Conservation (phyloP, 495 filamentous ascomycete genomes). For the Rostrohypoxylon terebratum region DNA sequence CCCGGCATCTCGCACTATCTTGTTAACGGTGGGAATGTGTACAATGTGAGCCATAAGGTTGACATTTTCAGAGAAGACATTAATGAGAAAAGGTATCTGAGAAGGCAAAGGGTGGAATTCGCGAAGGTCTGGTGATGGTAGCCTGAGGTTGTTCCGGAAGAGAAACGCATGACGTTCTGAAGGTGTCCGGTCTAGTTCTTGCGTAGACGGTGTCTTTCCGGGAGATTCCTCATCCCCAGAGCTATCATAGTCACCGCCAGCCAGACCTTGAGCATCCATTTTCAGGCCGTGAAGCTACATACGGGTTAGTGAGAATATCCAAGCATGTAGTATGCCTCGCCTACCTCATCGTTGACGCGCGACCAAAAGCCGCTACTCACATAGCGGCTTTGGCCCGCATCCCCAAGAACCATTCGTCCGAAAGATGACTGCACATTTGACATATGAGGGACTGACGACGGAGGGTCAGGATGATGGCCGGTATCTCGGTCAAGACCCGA, state of each 20-base stretch:
- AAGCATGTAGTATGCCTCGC: conserved; percentile 3
- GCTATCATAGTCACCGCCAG: conserved; percentile 50
- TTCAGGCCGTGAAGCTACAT: conserved; percentile 59
- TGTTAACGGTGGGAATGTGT: conserved; percentile 64
- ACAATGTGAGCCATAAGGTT: conserved; percentile 62
- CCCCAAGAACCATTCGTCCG: conserved; percentile 58
- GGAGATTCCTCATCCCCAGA: conserved; percentile 57
- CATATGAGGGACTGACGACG: conserved; percentile 15
- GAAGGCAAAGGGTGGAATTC: conserved; percentile 64
- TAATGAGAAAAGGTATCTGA: conserved; percentile 64
- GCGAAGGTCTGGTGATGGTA: conserved; percentile 49
- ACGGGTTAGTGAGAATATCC: conserved; percentile 27
- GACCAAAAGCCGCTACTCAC: conserved; percentile 67
- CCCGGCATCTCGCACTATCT: conserved; percentile 57
- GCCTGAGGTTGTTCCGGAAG: conserved; percentile 60
- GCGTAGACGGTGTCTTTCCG: conserved; percentile 50
- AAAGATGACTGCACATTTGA: conserved; percentile 51
- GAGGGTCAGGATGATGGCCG: conserved; percentile 3
- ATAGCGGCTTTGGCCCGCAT: conserved; percentile 59
- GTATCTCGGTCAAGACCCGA: conserved; percentile 39
- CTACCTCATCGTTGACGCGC: conserved; percentile 65
- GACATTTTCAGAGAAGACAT: conserved; percentile 66
- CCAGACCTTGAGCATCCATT: conserved; percentile 51
- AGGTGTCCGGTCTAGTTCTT: conserved; percentile 57
- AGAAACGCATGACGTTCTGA: conserved; percentile 67